phyloP scores from a whole-genome alignment of 2,329 filamentous ascomycete genomes.

The Pyricularia grisea region DNA sequence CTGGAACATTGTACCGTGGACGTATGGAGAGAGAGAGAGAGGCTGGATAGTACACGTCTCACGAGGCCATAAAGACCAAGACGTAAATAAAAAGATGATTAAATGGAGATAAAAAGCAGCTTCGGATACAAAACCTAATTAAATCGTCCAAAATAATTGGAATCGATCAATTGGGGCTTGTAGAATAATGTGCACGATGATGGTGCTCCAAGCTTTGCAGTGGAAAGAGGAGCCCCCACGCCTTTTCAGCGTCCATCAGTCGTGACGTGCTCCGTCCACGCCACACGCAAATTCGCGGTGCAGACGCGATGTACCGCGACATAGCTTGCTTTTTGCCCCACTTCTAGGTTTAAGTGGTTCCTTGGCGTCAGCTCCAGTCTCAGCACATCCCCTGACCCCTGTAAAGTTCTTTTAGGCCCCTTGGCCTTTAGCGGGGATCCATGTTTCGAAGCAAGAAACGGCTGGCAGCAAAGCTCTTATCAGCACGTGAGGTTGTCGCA shows the following conservation, averaged over 20 bases:
- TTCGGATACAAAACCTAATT: background rate
- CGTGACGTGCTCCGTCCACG: background rate
- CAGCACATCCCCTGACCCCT: background rate
- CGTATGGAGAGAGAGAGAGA: background rate
- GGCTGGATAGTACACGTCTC: background rate
- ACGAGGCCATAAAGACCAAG: background rate
- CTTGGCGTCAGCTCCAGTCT: background rate
- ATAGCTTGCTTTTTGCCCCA: background rate
- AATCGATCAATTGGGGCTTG: background rate
- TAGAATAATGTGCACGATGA: background rate
- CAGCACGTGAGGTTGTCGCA: background rate
- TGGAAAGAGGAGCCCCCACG: background rate
- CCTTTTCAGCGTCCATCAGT: background rate
- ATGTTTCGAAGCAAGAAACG: background rate
- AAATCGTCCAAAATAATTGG: background rate
- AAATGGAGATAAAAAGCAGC: background rate
- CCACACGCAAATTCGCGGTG: constrained; percentile 3
- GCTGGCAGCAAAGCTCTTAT: background rate
- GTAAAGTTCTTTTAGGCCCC: background rate
- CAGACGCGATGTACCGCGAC: background rate
- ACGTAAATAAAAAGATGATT: background rate
- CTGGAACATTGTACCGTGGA: background rate
- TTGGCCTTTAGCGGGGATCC: background rate
- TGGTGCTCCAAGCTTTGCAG: background rate
- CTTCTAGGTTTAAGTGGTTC: background rate